These are phyloP conservation scores for Herpetomonas samuelpessoai DNA, from an alignment of 208 protist genomes.

Conservation along the genomic window DNA sequence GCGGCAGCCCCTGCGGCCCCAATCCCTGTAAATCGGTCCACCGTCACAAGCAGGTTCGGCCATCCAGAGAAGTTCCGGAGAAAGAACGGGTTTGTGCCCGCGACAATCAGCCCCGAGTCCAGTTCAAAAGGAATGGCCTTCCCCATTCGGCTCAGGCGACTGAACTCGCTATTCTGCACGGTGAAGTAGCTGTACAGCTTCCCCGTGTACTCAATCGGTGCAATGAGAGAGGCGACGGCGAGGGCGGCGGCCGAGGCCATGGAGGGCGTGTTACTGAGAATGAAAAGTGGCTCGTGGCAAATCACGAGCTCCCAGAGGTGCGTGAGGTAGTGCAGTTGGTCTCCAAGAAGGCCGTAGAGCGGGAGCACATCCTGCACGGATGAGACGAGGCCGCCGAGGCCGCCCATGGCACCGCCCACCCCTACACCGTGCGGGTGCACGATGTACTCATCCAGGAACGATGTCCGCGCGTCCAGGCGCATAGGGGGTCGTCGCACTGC, in stretches of 20 bases:
- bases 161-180: slow-evolving; percentile 73
- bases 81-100: slow-evolving; percentile 80
- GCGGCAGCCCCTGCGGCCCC: background rate
- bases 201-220: slow-evolving; percentile 71
- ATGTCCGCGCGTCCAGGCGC: slow-evolving; percentile 11
- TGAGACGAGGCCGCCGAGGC: slow-evolving; percentile 16
- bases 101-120: slow-evolving; percentile 52
- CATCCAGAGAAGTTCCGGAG: slow-evolving; percentile 78
- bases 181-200: slow-evolving; percentile 78
- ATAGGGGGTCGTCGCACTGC: slow-evolving; percentile 14
- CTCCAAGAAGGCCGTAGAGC: slow-evolving; percentile 61
- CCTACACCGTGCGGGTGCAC: background rate
- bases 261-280: slow-evolving; percentile 78
- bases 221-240: slow-evolving; percentile 67
- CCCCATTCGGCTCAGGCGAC: slow-evolving; percentile 57
- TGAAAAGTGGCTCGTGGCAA: slow-evolving; percentile 73
- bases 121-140: slow-evolving; percentile 59
- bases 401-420: background rate
- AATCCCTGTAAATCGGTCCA: slow-evolving; percentile 29
- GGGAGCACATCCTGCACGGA: slow-evolving; percentile 52
- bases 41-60: slow-evolving; percentile 57
- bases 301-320: slow-evolving; percentile 83
- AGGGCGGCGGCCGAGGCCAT: slow-evolving; percentile 63
- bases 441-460: slow-evolving; percentile 2
- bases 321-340: slow-evolving; percentile 74